Percentiles rank a stretch among this genome's conserved stretches.
phyloP scores from a whole-genome alignment of 192 early-diverging fungal genomes.

The Backusella circina region DNA sequence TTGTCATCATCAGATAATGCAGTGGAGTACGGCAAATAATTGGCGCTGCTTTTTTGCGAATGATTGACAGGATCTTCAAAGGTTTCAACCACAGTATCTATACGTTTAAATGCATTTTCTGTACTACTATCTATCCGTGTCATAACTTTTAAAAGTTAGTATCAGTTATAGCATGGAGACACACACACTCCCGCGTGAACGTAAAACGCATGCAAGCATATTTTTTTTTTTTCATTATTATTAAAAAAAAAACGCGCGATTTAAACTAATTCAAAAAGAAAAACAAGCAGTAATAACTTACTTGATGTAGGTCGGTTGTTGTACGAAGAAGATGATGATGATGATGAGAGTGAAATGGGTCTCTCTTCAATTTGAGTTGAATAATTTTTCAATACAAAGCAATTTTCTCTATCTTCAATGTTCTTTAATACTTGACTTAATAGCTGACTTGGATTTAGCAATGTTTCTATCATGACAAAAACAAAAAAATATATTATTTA shows the following conservation, averaged over 20 bases:
- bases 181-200: not conserved
- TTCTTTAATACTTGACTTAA: not conserved
- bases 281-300: not conserved
- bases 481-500: not conserved
- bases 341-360: constrained; percentile 5
- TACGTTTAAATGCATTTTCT: constrained; percentile 11
- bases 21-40: not conserved
- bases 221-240: not conserved
- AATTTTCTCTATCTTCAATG: not conserved
- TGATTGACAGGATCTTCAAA: not conserved
- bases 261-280: not conserved
- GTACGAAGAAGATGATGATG: not conserved
- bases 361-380: not conserved
- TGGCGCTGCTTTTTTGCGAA: not conserved
- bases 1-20: not conserved
- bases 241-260: not conserved
- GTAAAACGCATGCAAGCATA: not conserved
- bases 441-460: constrained; percentile 1
- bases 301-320: constrained; percentile 7
- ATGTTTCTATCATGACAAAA: not conserved
- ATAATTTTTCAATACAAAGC: not conserved
- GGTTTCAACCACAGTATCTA: constrained; percentile 9
- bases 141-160: constrained; percentile 1
- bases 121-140: constrained; percentile 11
- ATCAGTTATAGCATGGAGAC: not conserved